Base-by-base conservation (phyloP, 495 filamentous ascomycete genomes). In the Stereocaulon alpinum region DNA sequence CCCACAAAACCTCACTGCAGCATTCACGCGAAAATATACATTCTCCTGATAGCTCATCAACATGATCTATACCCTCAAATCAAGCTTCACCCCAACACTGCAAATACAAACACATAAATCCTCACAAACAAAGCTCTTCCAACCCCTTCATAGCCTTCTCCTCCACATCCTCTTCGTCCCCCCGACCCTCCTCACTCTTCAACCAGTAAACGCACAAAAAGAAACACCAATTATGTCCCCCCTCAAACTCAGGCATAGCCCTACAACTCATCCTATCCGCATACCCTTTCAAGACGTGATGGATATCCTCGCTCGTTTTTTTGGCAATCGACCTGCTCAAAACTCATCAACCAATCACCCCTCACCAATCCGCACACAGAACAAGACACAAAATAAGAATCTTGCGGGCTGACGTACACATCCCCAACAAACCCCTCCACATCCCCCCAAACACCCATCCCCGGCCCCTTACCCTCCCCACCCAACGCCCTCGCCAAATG, bases 121-220 rank as follows among this genome's bases (percentile, higher is more conserved):
- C 6, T 52, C 56, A 58, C 37, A 37, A 41, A 40, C 9, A 40
- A 11, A 29, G 34, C 24, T 29, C 56, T 10, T 24, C 47, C 24
- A 51, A 6, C 4, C 0, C 18, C 32, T n/a, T 50, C 44, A 50
- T 15, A 15, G 24, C 27, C 40, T 29, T 12, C 44, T 42, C 18
- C 56, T 58, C 56, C 3, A 58, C 40, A 4, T 2, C 17, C 0
- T n/a, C n/a, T 20, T 12, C 45, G 10, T 34, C 22, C 2, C 4
- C 15, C n/a, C 11, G 4, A 7, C 12, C 44, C 15, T 40, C 22
- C 3, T 40, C 0, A 11, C 20, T 17, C 15, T 20, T 41, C 3
- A 14, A 3, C 67, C 66, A 74, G 61, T 77, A 79, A 43, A 80
- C 56, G 43, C 70, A 64, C 61, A 72, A 62, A 40, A 55, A 59